These are phyloP conservation scores for Lithospermum erythrorhizon DNA, from an alignment of 257 asterid species.

Conservation along the genomic window DNA sequence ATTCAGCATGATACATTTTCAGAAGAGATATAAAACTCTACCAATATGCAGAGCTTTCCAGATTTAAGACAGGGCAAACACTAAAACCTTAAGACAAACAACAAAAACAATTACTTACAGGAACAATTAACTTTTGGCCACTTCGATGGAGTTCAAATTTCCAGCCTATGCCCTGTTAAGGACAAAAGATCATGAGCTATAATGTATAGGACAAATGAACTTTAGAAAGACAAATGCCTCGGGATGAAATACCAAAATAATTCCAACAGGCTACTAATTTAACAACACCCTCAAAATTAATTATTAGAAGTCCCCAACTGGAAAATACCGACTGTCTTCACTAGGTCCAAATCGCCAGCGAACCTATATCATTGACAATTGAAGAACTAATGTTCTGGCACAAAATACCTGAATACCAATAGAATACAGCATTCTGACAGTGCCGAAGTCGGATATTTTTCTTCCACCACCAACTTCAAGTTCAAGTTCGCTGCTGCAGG, in stretches of 20 bases:
- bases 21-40: not conserved
- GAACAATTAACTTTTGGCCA: conserved; percentile 82
- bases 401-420: conserved; percentile 73
- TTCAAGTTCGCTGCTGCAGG: conserved; percentile 63
- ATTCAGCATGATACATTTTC: not conserved
- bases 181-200: conserved; percentile 4
- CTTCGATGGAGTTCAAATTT: conserved; percentile 87
- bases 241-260: too few relatives aligned
- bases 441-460: conserved; percentile 76
- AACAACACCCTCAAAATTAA: too few relatives aligned
- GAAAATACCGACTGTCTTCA: not conserved
- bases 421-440: conserved; percentile 72
- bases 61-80: not conserved
- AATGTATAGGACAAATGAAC: not conserved
- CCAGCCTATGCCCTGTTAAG: conserved; percentile 70
- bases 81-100: too few relatives aligned
- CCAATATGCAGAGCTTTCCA: not conserved
- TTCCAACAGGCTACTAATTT: too few relatives aligned
- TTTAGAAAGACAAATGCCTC: not conserved
- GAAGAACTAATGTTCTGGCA: not conserved
- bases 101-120: conserved; percentile 53
- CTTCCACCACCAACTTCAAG: conserved; percentile 95
- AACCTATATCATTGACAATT: too few relatives aligned
- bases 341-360: too few relatives aligned
- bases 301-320: not conserved